Evolutionary conservation across 192 early-diverging fungal genomes (phyloP).

Genomic region (Coemansia sp.): DNA sequence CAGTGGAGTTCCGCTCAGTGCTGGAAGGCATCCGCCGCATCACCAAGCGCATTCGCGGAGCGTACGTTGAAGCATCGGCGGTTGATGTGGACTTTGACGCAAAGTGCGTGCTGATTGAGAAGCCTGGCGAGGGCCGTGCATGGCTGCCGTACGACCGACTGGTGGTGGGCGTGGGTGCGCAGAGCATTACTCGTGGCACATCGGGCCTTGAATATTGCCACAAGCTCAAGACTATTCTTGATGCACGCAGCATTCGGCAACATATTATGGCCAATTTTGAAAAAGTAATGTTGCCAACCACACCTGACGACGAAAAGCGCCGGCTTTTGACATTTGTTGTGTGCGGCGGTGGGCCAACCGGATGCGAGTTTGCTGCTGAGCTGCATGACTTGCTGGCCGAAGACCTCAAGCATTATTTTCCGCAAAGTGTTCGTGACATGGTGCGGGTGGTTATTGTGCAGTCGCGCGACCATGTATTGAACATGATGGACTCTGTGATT

Average conservation of each 20-base stretch:
- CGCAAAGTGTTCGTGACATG: conserved; percentile 69
- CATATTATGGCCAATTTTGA: conserved; percentile 83
- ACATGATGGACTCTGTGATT: conserved; percentile 72
- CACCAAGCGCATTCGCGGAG: conserved; percentile 75
- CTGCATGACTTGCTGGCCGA: conserved; percentile 81
- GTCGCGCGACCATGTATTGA: conserved; percentile 75
- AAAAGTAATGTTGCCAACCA: conserved; percentile 67
- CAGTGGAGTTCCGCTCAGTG: conserved; percentile 83
- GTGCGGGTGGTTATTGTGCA: conserved; percentile 76
- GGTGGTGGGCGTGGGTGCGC: conserved; percentile 78
- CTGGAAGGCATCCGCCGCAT: conserved; percentile 86
- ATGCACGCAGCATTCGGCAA: conserved; percentile 76
- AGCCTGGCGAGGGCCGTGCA: conserved; percentile 59
- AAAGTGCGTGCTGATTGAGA: conserved; percentile 73
- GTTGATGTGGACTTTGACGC: conserved; percentile 79
- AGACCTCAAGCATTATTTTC: conserved; percentile 71
- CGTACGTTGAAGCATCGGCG: conserved; percentile 83
- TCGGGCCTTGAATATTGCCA: conserved; percentile 80
- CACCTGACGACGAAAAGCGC: conserved; percentile 61
- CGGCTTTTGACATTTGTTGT: conserved; percentile 77
- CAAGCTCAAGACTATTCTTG: conserved; percentile 78
- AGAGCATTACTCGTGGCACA: conserved; percentile 78
- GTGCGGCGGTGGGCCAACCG: conserved; percentile 87
- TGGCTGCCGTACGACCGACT: conserved; percentile 74
- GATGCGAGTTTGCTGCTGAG: conserved; percentile 73